These are phyloP conservation scores for Plasmodium vivax DNA, from an alignment of 169 alveolate species.

Conservation along the genomic window DNA sequence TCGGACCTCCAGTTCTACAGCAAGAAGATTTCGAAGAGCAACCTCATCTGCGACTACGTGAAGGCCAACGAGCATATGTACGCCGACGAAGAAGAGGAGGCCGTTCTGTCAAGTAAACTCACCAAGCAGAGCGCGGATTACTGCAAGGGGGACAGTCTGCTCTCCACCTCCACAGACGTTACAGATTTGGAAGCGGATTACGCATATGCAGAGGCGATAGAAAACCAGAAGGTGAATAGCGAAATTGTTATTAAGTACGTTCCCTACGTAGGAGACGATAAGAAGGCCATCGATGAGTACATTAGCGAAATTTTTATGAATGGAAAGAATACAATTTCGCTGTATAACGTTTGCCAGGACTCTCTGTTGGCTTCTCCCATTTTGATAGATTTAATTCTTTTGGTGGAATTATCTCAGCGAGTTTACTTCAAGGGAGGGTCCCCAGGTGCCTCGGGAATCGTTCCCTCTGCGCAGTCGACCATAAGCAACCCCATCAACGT, in stretches of 20 bases:
- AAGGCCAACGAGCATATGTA: constrained; percentile 87
- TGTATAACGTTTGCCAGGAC: constrained; percentile 93
- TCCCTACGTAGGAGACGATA: constrained; percentile 93
- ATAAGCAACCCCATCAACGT: not conserved
- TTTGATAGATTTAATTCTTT: constrained; percentile 88
- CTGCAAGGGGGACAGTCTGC: constrained; percentile 73
- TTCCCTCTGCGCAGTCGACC: not conserved
- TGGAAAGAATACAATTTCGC: constrained; percentile 89
- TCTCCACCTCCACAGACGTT: not conserved
- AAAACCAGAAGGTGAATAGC: constrained; percentile 67
- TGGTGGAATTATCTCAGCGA: constrained; percentile 84
- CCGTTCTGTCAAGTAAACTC: not conserved
- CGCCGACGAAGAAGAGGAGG: constrained; percentile 72
- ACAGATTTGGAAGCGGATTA: constrained; percentile 19
- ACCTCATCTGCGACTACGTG: constrained; percentile 91
- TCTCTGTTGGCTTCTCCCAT: constrained; percentile 93
- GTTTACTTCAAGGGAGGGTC: constrained; percentile 14
- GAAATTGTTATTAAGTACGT: constrained; percentile 91
- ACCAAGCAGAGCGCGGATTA: constrained; percentile 84
- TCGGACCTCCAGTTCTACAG: constrained; percentile 88
- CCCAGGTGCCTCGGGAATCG: not conserved
- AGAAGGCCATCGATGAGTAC: constrained; percentile 94
- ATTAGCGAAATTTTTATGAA: constrained; percentile 90
- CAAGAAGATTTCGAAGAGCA: constrained; percentile 90
- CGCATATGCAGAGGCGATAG: constrained; percentile 26